Evolutionary conservation across 148 eudicot genomes (phyloP), one percentile per base, ranked within the genome.

Genomic region (Diospyros lotus): DNA sequence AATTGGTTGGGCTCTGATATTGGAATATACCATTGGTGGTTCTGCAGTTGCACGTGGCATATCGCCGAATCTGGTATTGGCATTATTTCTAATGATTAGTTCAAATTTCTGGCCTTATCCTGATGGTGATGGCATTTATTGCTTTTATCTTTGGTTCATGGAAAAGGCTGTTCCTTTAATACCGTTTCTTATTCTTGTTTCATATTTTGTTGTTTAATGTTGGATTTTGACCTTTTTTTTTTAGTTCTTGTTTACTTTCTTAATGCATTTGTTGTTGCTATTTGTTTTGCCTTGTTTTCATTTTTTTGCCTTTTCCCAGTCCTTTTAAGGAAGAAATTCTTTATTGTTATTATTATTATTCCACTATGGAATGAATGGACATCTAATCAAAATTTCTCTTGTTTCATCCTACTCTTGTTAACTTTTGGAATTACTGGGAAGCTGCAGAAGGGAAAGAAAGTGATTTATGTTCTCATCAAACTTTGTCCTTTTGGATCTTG

Each of bases 1-100:
- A 62, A 86, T 92, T 77, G 97, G 97, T 38, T 92, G 97, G 97
- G 88, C 87, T 59, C 75, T 92, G 55, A 88, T 88, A 77, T 75
- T 92, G 79, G 97, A 92, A 77, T 92, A 92, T 77, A 92, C 94
- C 53, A 90, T 92, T 76, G 94, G 94, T 62, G 97, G 97, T 54
- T 73, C 97, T 58, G 92, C 97, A 62, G 91, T 92, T 79, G 97
- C 97, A 64, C 97, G 97, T 82, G 97, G 94, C 76, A 84, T 92
- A 78, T 92, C 97, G 15, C 97, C 97, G 64, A 92, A 92, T 81
- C 82, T 92, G 94, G 94, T 92, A 66, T 68, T 15, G 72, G 66
- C 56, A 53, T 65, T 77, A 11, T 71, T 51, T 45, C 69, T 66
- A 41, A 40, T 28, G 75, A 41, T 43, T 68, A 66, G 1, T 56